These are phyloP conservation scores for Jimgerdemannia lactiflua DNA, from an alignment of 192 early-diverging fungal genomes.

Conservation along the genomic window DNA sequence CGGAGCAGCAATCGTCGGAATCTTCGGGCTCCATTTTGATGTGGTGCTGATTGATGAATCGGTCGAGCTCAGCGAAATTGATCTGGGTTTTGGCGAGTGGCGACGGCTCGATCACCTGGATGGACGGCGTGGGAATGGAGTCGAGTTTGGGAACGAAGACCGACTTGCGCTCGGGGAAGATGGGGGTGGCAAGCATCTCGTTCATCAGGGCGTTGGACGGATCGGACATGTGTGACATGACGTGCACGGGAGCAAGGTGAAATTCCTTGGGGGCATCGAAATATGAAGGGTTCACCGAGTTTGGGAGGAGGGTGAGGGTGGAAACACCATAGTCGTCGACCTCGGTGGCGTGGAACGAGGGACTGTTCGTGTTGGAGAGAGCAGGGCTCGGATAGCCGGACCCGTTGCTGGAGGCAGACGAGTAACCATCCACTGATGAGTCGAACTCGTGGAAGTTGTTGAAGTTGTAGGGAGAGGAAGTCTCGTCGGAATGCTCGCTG, in stretches of 20 bases:
- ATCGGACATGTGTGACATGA: background rate
- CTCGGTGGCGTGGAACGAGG: background rate
- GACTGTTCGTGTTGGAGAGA: background rate
- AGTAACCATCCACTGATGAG: background rate
- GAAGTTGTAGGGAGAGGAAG: background rate
- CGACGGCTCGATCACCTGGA: constrained; percentile 2
- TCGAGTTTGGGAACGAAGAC: background rate
- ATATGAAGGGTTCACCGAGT: background rate
- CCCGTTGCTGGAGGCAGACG: background rate
- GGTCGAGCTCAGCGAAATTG: background rate
- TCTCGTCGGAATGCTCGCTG: background rate
- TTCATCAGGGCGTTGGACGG: background rate
- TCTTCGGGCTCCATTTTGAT: background rate
- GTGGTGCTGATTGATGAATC: background rate
- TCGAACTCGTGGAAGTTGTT: background rate
- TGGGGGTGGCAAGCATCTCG: background rate
- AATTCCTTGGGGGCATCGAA: background rate
- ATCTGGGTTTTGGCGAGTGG: background rate
- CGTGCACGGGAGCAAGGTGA: background rate
- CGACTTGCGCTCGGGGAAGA: background rate
- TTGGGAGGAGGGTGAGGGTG: background rate
- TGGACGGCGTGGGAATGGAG: background rate
- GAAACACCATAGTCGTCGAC: background rate
- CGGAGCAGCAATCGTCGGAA: background rate
- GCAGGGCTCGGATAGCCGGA: background rate